phyloP scores from a whole-genome alignment of 208 protist genomes.

The Leishmania turanica region DNA sequence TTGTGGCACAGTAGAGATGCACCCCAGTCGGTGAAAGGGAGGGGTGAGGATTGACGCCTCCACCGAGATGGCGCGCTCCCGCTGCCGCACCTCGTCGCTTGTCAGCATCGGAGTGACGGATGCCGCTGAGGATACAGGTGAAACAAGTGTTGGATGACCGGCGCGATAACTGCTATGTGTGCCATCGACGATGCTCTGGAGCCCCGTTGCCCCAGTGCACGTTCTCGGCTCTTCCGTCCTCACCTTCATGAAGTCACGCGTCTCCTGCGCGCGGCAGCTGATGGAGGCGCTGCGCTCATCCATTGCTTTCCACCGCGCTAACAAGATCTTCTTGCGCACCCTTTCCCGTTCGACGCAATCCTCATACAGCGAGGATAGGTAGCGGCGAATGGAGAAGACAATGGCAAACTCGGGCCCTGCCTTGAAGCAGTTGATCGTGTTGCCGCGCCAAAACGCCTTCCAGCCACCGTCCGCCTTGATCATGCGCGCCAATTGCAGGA shows the following conservation, averaged over 20 bases:
- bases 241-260: conserved; percentile 44
- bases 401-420: conserved; percentile 91
- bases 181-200: neutral
- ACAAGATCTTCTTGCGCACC: conserved; percentile 27
- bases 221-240: neutral
- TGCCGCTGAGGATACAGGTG: neutral
- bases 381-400: conserved; percentile 86
- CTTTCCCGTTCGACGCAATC: conserved; percentile 74
- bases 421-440: conserved; percentile 91
- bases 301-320: conserved; percentile 24
- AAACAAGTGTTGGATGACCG: neutral
- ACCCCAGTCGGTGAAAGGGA: conserved; percentile 54
- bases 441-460: conserved; percentile 88
- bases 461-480: conserved; percentile 82
- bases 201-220: neutral
- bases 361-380: conserved; percentile 79
- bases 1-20: conserved; percentile 56
- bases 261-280: conserved; percentile 33
- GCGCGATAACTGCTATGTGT: neutral
- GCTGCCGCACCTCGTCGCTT: conserved; percentile 13
- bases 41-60: conserved; percentile 63
- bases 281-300: conserved; percentile 33
- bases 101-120: neutral
- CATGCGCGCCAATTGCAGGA: conserved; percentile 75
- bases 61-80: conserved; percentile 34